Evolutionary conservation across 2,329 filamentous ascomycete genomes (phyloP).

Genomic region (Furcasterigmium sp.): DNA sequence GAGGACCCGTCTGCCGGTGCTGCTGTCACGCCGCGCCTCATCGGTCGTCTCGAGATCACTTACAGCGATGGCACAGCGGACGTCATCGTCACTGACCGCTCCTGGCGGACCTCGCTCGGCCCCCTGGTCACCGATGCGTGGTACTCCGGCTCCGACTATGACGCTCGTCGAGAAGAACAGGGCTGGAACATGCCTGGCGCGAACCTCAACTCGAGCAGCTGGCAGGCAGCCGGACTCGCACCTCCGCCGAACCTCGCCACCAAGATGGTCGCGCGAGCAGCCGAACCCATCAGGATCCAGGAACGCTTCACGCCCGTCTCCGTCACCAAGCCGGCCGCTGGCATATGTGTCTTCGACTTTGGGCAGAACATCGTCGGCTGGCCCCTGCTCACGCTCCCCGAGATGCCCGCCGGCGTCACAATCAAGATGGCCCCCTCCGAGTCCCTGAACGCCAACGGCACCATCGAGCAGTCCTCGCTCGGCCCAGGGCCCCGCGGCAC

Average conservation of each 20-base stretch:
- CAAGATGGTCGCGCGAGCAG: slow-evolving; percentile 6
- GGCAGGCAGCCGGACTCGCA: slow-evolving; percentile 5
- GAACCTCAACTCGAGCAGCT: slow-evolving; percentile 2
- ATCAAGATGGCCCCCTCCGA: slow-evolving; percentile 5
- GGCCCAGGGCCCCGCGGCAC: slow-evolving; percentile 1
- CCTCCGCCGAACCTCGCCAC: slow-evolving; percentile 7
- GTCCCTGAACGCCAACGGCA: slow-evolving; percentile 8
- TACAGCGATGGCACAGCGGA: neutral
- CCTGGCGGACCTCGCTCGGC: slow-evolving; percentile 5
- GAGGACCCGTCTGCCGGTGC: slow-evolving; percentile 6
- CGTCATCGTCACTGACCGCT: slow-evolving; percentile 5
- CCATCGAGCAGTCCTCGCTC: slow-evolving; percentile 4
- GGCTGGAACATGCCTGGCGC: slow-evolving; percentile 4
- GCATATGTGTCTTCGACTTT: slow-evolving; percentile 8
- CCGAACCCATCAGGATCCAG: slow-evolving; percentile 6
- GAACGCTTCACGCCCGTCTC: slow-evolving; percentile 4
- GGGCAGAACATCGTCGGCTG: slow-evolving; percentile 8
- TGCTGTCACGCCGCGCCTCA: slow-evolving; percentile 7
- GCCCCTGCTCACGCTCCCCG: slow-evolving; percentile 5
- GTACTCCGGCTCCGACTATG: slow-evolving; percentile 7
- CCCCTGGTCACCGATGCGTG: slow-evolving; percentile 4
- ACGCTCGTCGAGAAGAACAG: slow-evolving; percentile 2
- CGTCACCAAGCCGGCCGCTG: slow-evolving; percentile 5
- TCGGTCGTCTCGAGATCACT: slow-evolving; percentile 7
- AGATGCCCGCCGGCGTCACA: slow-evolving; percentile 5